Conservation (phyloP, 192 early-diverging fungal species). For the Coemansia sp. region DNA sequence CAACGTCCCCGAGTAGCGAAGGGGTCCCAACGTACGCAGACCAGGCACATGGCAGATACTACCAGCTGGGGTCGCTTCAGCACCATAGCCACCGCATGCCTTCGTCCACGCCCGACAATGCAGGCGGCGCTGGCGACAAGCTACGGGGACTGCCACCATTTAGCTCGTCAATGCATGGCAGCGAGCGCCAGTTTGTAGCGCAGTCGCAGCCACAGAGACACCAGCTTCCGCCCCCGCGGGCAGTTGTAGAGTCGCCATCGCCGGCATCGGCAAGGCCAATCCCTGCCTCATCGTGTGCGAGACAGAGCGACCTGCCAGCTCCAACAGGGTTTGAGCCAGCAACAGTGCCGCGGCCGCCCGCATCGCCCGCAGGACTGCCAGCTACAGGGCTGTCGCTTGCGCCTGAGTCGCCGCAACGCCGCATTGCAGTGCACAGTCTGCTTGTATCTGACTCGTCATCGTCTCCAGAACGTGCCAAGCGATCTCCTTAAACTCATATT, state of each 20-base stretch:
- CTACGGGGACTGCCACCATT: conserved; percentile 8
- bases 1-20: background rate
- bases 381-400: background rate
- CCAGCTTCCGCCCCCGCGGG: background rate
- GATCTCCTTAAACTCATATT: conserved; percentile 7
- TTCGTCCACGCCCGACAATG: conserved; percentile 11
- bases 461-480: conserved; percentile 27
- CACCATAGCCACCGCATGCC: conserved; percentile 6
- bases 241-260: conserved; percentile 7
- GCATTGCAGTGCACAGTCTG: conserved; percentile 40
- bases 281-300: conserved; percentile 1
- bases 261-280: conserved; percentile 4
- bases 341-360: background rate
- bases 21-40: background rate
- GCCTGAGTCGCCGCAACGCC: conserved; percentile 17
- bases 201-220: background rate
- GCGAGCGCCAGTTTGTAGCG: conserved; percentile 3
- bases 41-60: conserved; percentile 7
- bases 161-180: background rate
- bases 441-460: conserved; percentile 38
- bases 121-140: background rate
- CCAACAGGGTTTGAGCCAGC: conserved; percentile 35
- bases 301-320: conserved; percentile 60
- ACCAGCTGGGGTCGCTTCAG: conserved; percentile 13
- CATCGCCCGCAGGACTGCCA: background rate